Evolutionary conservation across 1,284 basidiomycete species (phyloP).

Genomic region (Apiotrichum brassicae): DNA sequence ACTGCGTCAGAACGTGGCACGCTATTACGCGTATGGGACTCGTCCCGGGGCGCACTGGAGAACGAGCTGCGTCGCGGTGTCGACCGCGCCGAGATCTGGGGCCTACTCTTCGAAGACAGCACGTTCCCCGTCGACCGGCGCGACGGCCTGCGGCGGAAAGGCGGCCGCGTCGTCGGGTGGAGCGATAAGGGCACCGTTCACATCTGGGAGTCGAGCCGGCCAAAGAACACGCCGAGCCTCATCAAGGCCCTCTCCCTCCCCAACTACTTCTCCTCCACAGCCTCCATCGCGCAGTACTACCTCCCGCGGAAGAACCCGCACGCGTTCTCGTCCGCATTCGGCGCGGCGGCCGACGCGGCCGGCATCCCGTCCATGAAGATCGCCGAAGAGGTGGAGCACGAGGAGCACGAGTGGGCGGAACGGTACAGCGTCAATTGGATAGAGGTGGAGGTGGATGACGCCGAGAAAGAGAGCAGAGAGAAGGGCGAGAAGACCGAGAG

Average conservation of each 20-base stretch:
- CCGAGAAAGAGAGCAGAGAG: constrained; percentile 29
- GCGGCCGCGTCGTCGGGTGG: constrained; percentile 49
- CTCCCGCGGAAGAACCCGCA: constrained; percentile 58
- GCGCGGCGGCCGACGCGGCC: constrained; percentile 44
- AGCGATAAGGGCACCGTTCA: constrained; percentile 97
- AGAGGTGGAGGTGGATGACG: constrained; percentile 51
- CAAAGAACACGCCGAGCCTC: constrained; percentile 37
- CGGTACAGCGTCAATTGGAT: constrained; percentile 81
- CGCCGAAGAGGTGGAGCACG: constrained; percentile 49
- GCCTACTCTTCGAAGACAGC: constrained; percentile 52
- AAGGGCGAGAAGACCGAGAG: too few relatives aligned
- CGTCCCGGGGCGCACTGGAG: constrained; percentile 64
- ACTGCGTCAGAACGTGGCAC: constrained; percentile 83
- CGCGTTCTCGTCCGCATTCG: constrained; percentile 35
- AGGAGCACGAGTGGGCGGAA: constrained; percentile 61
- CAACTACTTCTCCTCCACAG: constrained; percentile 86
- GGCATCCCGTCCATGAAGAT: constrained; percentile 27
- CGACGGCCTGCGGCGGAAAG: constrained; percentile 45
- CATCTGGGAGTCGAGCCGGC: constrained; percentile 51
- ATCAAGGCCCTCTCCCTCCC: constrained; percentile 67
- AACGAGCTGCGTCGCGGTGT: constrained; percentile 79
- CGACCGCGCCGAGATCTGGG: constrained; percentile 88
- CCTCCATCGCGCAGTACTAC: constrained; percentile 88
- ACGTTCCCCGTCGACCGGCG: constrained; percentile 59
- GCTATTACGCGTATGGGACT: constrained; percentile 82